Percentiles rank a stretch among this genome's conserved stretches.
Evolutionary conservation across 1,284 basidiomycete genomes (phyloP).

Genomic region (Naganishia liquefaciens): DNA sequence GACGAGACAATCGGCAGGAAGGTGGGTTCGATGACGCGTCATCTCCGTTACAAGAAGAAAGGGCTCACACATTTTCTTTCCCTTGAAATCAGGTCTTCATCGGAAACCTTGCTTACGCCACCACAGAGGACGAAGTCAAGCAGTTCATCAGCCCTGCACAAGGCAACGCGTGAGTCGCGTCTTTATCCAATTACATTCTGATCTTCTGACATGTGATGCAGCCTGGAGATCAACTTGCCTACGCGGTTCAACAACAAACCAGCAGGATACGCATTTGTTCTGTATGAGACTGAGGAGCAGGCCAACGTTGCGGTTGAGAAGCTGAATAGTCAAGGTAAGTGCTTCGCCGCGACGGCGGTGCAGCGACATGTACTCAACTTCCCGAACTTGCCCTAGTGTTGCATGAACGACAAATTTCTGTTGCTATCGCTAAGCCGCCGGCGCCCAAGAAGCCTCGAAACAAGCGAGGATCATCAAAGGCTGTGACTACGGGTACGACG

Average conservation of each 20-base stretch:
- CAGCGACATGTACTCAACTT: neutral
- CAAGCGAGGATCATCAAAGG: slow-evolving; percentile 23
- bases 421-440: slow-evolving; percentile 84
- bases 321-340: slow-evolving; percentile 70
- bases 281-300: slow-evolving; percentile 74
- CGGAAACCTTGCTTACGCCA: slow-evolving; percentile 51
- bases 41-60: neutral
- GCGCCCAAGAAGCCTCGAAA: slow-evolving; percentile 67
- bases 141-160: slow-evolving; percentile 44
- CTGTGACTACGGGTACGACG: slow-evolving; percentile 42
- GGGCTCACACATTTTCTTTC: neutral
- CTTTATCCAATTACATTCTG: neutral
- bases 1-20: slow-evolving; percentile 23
- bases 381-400: slow-evolving; percentile 57
- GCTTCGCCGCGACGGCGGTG: neutral
- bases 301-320: slow-evolving; percentile 80
- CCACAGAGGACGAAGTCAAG: slow-evolving; percentile 49
- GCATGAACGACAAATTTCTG: slow-evolving; percentile 78
- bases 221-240: slow-evolving; percentile 45
- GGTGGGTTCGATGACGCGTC: slow-evolving; percentile 15
- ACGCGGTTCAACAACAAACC: slow-evolving; percentile 46
- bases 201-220: neutral
- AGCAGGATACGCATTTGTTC: slow-evolving; percentile 87
- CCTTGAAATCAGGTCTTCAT: slow-evolving; percentile 46
- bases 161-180: slow-evolving; percentile 48